A percentile compares a stretch with the other conserved stretches of the same genome.
phyloP scores from a whole-genome alignment of 306 rosid species.

The Oxytropis ochrocephala region DNA sequence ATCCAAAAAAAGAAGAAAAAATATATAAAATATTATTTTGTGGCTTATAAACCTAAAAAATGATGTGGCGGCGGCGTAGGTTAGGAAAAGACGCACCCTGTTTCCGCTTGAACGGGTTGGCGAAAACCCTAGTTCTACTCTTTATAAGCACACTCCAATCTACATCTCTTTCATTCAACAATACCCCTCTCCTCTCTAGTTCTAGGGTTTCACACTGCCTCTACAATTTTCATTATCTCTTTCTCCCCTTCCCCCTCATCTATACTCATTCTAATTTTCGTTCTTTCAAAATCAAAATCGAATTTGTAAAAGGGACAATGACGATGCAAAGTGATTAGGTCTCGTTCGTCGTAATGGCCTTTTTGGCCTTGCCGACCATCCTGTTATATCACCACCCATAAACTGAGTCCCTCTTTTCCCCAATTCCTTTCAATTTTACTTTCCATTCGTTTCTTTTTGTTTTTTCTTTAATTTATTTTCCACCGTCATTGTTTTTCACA shows the following conservation, averaged over 20 bases:
- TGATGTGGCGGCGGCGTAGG: too few species aligned
- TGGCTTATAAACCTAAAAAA: too few species aligned
- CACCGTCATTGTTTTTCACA: neutral
- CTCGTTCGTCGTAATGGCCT: slow-evolving; percentile 99
- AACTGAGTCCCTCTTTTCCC: slow-evolving; percentile 47
- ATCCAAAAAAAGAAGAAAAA: too few species aligned
- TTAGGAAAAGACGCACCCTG: too few species aligned
- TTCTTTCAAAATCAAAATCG: neutral
- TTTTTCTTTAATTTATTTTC: neutral
- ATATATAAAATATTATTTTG: too few species aligned
- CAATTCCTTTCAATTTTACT: accelerated
- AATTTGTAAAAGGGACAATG: slow-evolving; percentile 40
- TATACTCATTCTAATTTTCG: neutral
- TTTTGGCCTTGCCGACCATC: slow-evolving; percentile 82
- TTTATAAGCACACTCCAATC: too few species aligned
- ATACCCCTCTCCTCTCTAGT: too few species aligned
- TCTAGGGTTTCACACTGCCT: neutral
- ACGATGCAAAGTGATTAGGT: slow-evolving; percentile 50
- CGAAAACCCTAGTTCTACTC: too few species aligned
- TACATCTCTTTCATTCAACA: too few species aligned
- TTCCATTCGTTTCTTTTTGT: too few species aligned
- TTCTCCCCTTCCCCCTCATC: neutral
- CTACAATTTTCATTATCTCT: too few species aligned
- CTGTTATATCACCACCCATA: slow-evolving; percentile 98
- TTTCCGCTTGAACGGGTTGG: too few species aligned